phyloP scores from a whole-genome alignment of 2,329 filamentous ascomycete species.

The Ceratocystis destructans region DNA sequence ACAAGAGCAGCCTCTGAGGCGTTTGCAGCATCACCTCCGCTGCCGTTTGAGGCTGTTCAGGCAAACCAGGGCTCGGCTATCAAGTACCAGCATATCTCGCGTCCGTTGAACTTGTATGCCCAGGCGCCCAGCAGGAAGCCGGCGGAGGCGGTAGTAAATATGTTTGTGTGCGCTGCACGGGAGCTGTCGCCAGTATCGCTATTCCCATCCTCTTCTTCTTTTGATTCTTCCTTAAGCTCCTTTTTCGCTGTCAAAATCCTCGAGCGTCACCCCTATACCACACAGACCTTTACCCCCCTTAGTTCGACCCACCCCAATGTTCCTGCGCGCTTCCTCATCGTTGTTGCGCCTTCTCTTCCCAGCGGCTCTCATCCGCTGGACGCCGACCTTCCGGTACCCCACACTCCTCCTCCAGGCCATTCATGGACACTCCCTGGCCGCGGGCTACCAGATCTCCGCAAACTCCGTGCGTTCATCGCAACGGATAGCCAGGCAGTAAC shows the following conservation, averaged over 20 bases:
- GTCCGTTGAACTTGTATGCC: constrained; percentile 56
- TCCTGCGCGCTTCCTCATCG: constrained; percentile 55
- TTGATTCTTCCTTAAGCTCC: constrained; percentile 14
- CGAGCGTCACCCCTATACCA: constrained; percentile 86
- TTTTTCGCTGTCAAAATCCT: constrained; percentile 56
- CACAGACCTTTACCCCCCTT: constrained; percentile 82
- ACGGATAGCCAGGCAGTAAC: constrained; percentile 71
- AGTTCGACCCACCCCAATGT: constrained; percentile 23
- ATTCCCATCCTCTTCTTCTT: not conserved
- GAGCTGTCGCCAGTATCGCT: constrained; percentile 20
- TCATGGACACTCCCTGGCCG: constrained; percentile 37
- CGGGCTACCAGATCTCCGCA: constrained; percentile 58
- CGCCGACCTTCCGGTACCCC: constrained; percentile 19
- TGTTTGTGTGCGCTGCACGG: constrained; percentile 62
- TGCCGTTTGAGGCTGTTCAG: constrained; percentile 39
- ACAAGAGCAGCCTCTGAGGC: constrained; percentile 15
- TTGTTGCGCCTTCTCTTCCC: constrained; percentile 71
- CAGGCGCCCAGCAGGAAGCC: constrained; percentile 45
- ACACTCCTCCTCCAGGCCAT: constrained; percentile 22
- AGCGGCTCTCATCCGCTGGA: constrained; percentile 24
- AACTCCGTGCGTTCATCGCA: constrained; percentile 65
- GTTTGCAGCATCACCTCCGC: constrained; percentile 9
- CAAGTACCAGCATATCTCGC: constrained; percentile 72
- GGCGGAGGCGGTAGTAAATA: constrained; percentile 57
- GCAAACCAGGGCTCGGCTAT: constrained; percentile 81